phyloP scores from a whole-genome alignment of 768 basidiomycete genomes.

The Psilocybe tampanensis region DNA sequence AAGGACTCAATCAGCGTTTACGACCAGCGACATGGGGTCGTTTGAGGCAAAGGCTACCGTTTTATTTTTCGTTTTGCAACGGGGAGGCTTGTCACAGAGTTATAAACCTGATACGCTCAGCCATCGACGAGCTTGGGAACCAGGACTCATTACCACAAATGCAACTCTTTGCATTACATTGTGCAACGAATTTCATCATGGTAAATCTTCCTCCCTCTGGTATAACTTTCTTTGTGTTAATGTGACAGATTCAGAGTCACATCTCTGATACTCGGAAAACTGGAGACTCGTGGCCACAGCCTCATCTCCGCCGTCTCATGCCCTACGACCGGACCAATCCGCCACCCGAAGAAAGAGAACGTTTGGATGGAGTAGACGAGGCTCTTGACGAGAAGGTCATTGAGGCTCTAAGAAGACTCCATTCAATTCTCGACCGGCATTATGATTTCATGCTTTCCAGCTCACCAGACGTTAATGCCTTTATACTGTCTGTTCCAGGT shows the following conservation, averaged over 20 bases:
- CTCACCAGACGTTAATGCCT: not conserved
- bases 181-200: not conserved
- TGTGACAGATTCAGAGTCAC: not conserved
- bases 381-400: not conserved
- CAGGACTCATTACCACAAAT: not conserved
- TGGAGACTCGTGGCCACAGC: no score
- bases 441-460: not conserved
- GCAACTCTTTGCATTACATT: not conserved
- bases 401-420: not conserved
- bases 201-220: not conserved
- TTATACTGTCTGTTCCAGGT: not conserved
- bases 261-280: not conserved
- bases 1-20: not conserved
- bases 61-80: not conserved
- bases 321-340: no score
- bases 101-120: not conserved
- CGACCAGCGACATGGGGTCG: not conserved
- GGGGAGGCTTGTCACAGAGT: not conserved
- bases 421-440: not conserved
- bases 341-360: no score
- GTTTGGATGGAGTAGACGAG: not conserved
- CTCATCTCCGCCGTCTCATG: no score
- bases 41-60: not conserved
- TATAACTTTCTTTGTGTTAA: no score
- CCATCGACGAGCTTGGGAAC: not conserved